These are phyloP conservation scores for Bacidia gigantensis DNA, from an alignment of 495 filamentous ascomycete genomes.

Conservation along the genomic window DNA sequence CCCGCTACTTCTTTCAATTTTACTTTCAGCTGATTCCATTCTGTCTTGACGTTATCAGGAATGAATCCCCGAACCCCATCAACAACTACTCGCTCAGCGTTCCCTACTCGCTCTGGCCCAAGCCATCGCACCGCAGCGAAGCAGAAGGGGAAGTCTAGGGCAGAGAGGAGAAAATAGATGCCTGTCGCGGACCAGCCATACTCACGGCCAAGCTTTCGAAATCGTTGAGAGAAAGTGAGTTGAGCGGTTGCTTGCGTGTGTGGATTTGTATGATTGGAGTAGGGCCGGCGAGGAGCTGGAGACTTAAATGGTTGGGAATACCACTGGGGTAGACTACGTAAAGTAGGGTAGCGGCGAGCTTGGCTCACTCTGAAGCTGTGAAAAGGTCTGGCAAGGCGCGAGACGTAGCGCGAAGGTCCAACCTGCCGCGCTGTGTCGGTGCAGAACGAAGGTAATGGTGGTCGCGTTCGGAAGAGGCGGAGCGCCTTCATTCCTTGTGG, in stretches of 20 bases:
- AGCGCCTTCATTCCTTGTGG: not conserved
- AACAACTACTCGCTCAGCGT: constrained; percentile 37
- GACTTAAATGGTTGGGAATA: constrained; percentile 3
- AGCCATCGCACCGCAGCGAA: constrained; percentile 72
- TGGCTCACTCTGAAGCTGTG: not conserved
- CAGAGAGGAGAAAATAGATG: constrained; percentile 70
- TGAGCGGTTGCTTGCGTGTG: constrained; percentile 13
- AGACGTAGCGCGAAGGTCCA: not conserved
- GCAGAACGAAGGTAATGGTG: not conserved
- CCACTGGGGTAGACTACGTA: not conserved
- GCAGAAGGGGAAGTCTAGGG: constrained; percentile 89
- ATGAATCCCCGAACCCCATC: constrained; percentile 23
- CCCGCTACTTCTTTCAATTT: not conserved
- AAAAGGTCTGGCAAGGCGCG: not conserved
- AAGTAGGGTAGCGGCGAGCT: not conserved
- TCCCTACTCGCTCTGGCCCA: constrained; percentile 73
- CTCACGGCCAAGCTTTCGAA: constrained; percentile 76
- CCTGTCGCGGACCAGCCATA: constrained; percentile 93
- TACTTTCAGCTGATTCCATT: not conserved
- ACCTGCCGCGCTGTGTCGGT: not conserved
- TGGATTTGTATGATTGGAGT: constrained; percentile 6
- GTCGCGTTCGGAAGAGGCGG: not conserved
- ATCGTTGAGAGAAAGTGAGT: constrained; percentile 47
- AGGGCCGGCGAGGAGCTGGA: not conserved
- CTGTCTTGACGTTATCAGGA: constrained; percentile 2